phyloP scores from a whole-genome alignment of 2,329 filamentous ascomycete species.

The Arthrinium puccinioides region DNA sequence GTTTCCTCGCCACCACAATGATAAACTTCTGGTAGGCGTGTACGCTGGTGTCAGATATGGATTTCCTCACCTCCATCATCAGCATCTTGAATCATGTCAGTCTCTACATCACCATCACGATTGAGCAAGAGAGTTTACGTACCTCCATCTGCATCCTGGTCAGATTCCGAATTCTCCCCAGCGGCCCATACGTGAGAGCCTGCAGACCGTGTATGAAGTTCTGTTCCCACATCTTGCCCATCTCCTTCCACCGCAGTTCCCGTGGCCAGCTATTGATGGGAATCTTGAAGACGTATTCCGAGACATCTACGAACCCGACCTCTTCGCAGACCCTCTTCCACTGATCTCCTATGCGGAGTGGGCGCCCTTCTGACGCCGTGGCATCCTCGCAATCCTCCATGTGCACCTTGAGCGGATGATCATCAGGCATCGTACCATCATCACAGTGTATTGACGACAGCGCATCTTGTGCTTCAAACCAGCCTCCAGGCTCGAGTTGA shows the following conservation, averaged over 20 bases:
- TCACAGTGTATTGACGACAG: slow-evolving; percentile 32
- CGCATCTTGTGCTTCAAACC: slow-evolving; percentile 46
- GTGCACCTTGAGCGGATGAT: slow-evolving; percentile 32
- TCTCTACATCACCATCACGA: slow-evolving; percentile 1
- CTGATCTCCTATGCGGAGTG: slow-evolving; percentile 25
- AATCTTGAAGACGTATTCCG: slow-evolving; percentile 44
- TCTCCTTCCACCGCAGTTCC: slow-evolving; percentile 31
- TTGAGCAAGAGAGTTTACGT: slow-evolving; percentile 8
- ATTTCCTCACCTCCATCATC: slow-evolving; percentile 40
- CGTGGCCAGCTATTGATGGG: slow-evolving; percentile 49
- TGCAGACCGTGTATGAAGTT: slow-evolving; percentile 36
- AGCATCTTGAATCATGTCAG: slow-evolving; percentile 27
- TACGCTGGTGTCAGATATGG: slow-evolving; percentile 35
- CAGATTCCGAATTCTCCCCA: slow-evolving; percentile 31
- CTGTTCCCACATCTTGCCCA: slow-evolving; percentile 38
- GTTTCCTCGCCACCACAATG: slow-evolving; percentile 45
- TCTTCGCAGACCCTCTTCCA: slow-evolving; percentile 32
- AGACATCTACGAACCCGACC: slow-evolving; percentile 48
- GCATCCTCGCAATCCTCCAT: slow-evolving; percentile 32
- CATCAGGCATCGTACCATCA: slow-evolving; percentile 33
- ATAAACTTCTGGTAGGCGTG: slow-evolving; percentile 43
- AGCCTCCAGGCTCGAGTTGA: slow-evolving; percentile 44
- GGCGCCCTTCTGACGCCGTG: slow-evolving; percentile 27
- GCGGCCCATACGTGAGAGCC: slow-evolving; percentile 34
- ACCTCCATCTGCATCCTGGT: slow-evolving; percentile 43